phyloP scores from a whole-genome alignment of 2,329 filamentous ascomycete genomes.

The Xylariaceae sp. region DNA sequence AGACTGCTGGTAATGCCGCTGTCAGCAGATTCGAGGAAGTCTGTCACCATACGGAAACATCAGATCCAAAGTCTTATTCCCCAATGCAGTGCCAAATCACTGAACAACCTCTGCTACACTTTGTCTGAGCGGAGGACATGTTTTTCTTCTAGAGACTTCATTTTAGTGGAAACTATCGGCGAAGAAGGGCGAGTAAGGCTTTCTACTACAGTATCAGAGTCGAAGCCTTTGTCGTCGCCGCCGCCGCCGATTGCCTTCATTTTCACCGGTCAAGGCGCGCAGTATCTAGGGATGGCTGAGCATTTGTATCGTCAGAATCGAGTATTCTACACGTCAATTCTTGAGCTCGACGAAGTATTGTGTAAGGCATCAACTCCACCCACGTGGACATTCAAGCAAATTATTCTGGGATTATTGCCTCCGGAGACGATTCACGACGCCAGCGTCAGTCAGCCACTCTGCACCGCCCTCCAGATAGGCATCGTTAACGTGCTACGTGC shows the following conservation, averaged over 20 bases:
- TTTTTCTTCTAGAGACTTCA: not conserved
- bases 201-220: not conserved
- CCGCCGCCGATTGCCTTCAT: constrained; percentile 14
- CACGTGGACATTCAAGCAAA: constrained; percentile 14
- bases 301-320: constrained; percentile 21
- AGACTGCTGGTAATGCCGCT: not conserved
- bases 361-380: constrained; percentile 6
- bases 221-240: not conserved
- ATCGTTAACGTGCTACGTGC: constrained; percentile 13
- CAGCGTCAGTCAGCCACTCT: constrained; percentile 16
- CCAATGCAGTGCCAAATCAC: not conserved
- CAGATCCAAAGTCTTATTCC: not conserved
- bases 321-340: constrained; percentile 18
- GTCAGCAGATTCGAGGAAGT: not conserved
- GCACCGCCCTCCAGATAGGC: constrained; percentile 24
- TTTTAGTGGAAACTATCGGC: not conserved
- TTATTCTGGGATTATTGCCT: constrained; percentile 7
- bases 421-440: constrained; percentile 8
- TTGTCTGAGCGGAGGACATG: not conserved
- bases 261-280: constrained; percentile 31
- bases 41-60: not conserved
- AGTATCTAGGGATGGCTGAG: constrained; percentile 30
- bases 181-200: not conserved
- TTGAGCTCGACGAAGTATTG: constrained; percentile 11
- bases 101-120: not conserved